phyloP scores from a whole-genome alignment of 495 filamentous ascomycete genomes.

The Podospora comata region DNA sequence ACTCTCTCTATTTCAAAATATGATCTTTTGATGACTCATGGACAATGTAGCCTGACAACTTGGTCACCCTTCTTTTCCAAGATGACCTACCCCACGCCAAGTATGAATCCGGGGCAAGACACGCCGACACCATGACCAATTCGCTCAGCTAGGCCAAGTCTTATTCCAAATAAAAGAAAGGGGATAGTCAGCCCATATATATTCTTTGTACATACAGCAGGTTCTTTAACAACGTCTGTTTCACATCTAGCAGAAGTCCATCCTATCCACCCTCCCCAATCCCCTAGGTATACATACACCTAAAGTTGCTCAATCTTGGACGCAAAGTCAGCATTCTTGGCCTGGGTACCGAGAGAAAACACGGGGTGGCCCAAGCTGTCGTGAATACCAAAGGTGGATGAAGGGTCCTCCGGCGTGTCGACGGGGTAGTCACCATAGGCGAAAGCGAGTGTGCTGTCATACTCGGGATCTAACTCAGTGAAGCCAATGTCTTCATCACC shows the following conservation, averaged over 20 bases:
- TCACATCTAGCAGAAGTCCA: not conserved
- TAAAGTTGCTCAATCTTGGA: slow-evolving; percentile 22
- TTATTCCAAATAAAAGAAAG: too few relatives aligned
- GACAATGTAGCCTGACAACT: too few relatives aligned
- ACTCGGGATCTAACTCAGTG: slow-evolving; percentile 36
- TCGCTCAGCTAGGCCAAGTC: too few relatives aligned
- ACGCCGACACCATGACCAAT: too few relatives aligned
- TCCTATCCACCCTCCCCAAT: slow-evolving; percentile 28
- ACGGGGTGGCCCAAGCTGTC: slow-evolving; percentile 45
- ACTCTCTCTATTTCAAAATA: too few relatives aligned
- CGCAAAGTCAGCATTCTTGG: slow-evolving; percentile 30
- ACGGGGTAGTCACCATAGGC: slow-evolving; percentile 38
- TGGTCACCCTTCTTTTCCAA: too few relatives aligned
- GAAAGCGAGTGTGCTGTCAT: slow-evolving; percentile 40
- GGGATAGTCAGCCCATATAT: not conserved
- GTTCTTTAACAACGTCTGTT: not conserved
- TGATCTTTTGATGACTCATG: too few relatives aligned
- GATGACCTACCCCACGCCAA: too few relatives aligned
- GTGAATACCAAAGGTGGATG: slow-evolving; percentile 44
- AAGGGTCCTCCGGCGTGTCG: slow-evolving; percentile 33
- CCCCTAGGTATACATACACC: not conserved
- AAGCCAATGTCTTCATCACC: slow-evolving; percentile 41
- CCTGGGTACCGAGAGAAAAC: slow-evolving; percentile 34
- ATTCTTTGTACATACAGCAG: not conserved
- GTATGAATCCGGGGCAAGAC: too few relatives aligned